Percentiles rank a stretch among this genome's conserved stretches.
phyloP scores from a whole-genome alignment of 2,329 filamentous ascomycete species.

The Aotearoamyces nothofagi region DNA sequence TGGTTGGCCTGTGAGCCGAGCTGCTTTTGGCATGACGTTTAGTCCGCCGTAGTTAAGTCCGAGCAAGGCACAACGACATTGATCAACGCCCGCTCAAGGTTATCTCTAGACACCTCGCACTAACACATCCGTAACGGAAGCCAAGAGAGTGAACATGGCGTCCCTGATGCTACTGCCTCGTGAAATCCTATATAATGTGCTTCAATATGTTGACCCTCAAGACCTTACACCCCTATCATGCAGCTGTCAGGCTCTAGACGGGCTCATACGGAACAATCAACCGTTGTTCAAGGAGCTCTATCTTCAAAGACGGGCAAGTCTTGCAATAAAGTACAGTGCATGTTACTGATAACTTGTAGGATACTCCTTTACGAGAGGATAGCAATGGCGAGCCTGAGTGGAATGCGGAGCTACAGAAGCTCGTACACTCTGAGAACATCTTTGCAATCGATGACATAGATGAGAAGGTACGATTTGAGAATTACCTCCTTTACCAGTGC shows the following conservation, averaged over 20 bases:
- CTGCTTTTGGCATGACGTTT: too few relatives aligned
- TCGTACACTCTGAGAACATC: constrained; percentile 28
- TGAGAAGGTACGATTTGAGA: constrained; percentile 23
- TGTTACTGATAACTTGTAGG: constrained; percentile 14
- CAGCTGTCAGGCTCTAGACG: constrained; percentile 35
- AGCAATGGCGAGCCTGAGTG: constrained; percentile 24
- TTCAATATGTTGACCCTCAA: constrained; percentile 36
- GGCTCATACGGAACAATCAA: constrained; percentile 39
- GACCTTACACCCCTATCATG: constrained; percentile 37
- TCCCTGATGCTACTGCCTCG: too few relatives aligned
- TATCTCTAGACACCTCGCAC: too few relatives aligned
- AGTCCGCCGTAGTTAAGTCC: too few relatives aligned
- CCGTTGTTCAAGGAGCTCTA: constrained; percentile 49
- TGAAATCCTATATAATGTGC: constrained; percentile 48
- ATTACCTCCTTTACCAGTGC: background rate
- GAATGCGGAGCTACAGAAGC: constrained; percentile 27
- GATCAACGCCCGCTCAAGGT: too few relatives aligned
- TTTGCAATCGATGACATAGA: constrained; percentile 20
- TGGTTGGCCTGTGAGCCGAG: too few relatives aligned
- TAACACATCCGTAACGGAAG: too few relatives aligned
- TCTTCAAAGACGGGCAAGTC: constrained; percentile 34
- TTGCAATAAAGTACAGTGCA: background rate
- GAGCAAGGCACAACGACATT: too few relatives aligned
- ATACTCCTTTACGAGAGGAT: constrained; percentile 20
- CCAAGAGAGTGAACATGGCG: too few relatives aligned